phyloP scores from a whole-genome alignment of 1,139 yeast species.

The Debaryomyces subglobosus region DNA sequence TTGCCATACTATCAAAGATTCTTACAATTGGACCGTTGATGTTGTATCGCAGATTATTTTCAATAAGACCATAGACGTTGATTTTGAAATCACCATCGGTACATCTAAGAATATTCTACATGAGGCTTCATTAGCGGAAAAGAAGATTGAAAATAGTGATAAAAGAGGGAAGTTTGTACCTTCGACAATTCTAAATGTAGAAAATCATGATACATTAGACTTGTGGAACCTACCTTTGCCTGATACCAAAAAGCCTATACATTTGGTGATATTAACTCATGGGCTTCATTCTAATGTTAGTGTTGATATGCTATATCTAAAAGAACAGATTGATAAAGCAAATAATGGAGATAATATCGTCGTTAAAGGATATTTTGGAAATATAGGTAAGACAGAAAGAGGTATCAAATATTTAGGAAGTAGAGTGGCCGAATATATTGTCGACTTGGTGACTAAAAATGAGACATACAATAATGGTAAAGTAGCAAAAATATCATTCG shows the following conservation, averaged over 20 bases:
- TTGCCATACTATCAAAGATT: constrained; percentile 36
- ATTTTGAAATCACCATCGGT: constrained; percentile 70
- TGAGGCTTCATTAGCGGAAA: constrained; percentile 32
- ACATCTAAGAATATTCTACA: constrained; percentile 49
- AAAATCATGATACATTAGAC: constrained; percentile 63
- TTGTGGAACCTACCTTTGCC: constrained; percentile 70
- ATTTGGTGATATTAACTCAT: constrained; percentile 80
- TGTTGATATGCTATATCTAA: constrained; percentile 84
- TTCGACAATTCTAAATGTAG: constrained; percentile 36
- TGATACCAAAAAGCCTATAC: constrained; percentile 53
- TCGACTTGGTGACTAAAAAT: constrained; percentile 55
- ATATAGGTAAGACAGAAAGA: constrained; percentile 86
- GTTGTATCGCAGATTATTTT: constrained; percentile 85
- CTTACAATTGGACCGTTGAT: constrained; percentile 80
- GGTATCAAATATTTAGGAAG: constrained; percentile 88
- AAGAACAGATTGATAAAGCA: constrained; percentile 69
- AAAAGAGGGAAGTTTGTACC: constrained; percentile 33
- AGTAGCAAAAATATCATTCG: constrained; percentile 71
- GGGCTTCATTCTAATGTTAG: constrained; percentile 90
- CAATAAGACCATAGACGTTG: constrained; percentile 66
- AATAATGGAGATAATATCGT: constrained; percentile 60
- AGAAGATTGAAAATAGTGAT: constrained; percentile 33
- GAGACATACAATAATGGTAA: constrained; percentile 32
- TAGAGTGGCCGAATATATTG: constrained; percentile 75
- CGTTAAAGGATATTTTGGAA: constrained; percentile 82